Evolutionary conservation across 768 basidiomycete genomes (phyloP).

Genomic region (Trametes cingulata): DNA sequence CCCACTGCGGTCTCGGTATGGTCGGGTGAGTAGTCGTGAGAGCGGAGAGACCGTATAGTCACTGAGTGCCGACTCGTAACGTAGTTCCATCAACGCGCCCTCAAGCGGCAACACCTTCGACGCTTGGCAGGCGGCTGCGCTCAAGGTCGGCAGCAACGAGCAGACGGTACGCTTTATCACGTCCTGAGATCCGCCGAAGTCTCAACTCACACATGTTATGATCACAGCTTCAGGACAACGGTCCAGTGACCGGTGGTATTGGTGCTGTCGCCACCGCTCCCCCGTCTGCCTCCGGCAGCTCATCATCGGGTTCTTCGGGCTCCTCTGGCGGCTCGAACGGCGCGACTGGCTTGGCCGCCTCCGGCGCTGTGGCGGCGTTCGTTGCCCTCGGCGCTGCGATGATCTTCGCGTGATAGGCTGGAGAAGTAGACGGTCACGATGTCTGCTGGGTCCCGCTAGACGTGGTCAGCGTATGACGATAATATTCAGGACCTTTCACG

Average conservation of each 20-base stretch:
- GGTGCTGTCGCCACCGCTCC: constrained; percentile 38
- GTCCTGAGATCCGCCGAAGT: too few relatives aligned
- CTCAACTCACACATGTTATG: too few relatives aligned
- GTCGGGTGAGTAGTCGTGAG: constrained; percentile 37
- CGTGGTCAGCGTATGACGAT: neutral
- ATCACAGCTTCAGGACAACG: constrained; percentile 39
- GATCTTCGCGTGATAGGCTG: constrained; percentile 9
- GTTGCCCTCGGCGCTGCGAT: constrained; percentile 13
- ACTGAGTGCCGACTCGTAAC: neutral
- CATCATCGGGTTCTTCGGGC: neutral
- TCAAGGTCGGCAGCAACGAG: constrained; percentile 38
- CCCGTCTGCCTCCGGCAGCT: constrained; percentile 25
- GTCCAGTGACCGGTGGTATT: constrained; percentile 44
- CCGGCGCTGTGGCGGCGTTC: constrained; percentile 8
- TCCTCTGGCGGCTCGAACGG: neutral
- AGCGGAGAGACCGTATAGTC: neutral
- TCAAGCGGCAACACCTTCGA: constrained; percentile 45
- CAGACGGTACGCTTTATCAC: constrained; percentile 32
- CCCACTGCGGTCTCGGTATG: constrained; percentile 55
- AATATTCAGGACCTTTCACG: constrained; percentile 3
- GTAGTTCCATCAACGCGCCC: constrained; percentile 49
- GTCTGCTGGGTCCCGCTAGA: neutral
- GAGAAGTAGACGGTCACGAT: neutral
- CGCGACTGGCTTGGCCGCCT: constrained; percentile 4
- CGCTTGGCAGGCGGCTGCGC: constrained; percentile 43